Base-by-base conservation (phyloP, 2,329 filamentous ascomycete genomes). In the Leptographium radiaticola region DNA sequence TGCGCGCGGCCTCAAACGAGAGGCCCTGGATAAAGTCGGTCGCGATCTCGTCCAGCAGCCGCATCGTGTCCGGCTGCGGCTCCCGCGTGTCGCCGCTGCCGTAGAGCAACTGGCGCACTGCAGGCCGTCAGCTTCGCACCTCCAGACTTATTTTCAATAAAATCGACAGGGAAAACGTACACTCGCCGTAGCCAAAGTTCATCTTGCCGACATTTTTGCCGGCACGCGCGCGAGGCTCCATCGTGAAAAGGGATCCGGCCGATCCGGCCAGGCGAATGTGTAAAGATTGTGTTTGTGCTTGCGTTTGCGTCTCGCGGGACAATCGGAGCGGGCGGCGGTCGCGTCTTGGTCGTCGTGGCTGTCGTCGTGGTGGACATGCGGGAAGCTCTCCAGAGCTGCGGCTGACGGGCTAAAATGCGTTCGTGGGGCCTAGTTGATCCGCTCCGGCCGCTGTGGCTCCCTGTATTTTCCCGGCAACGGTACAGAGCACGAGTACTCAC, bases 11-110 rank as follows among this genome's bases (percentile, higher is more conserved):
- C 65, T 89, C 85, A 72, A 95, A 93, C 70, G 87, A 91, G 53
- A 93, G 84, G 67, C 93, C 89, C 66, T 95, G 89, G 66, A 97
- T 88, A 74, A 95, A 96, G 73, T 97, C 93, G 58, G 90, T 95
- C 57, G 95, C 81, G 62, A 97, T 91, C 71, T 96, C 90, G 74
- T 97, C 93, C 51, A 97, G 83, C 51, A 91, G 80, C 57, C 86
- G 83, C 56, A 95, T 78, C 11, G 90, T 96, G 65, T 89, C 82
- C 18, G 87, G 83, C 31, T 97, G 83, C 1, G 89, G 87, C 53
- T 85, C 76, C 55, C 79, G 75, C 54, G 85, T 80, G 69, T 94
- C 89, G 66, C 89, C 89, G 66, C 87, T 86, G 56, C 85, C 86
- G 68, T 83, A 87, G 65, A 93, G 83, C 56, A 91, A 80, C 61